Percentiles rank a stretch among this genome's conserved stretches.
These are phyloP conservation scores for Suhomyces emberorum DNA, from an alignment of 805 yeast species.

Conservation along the genomic window DNA sequence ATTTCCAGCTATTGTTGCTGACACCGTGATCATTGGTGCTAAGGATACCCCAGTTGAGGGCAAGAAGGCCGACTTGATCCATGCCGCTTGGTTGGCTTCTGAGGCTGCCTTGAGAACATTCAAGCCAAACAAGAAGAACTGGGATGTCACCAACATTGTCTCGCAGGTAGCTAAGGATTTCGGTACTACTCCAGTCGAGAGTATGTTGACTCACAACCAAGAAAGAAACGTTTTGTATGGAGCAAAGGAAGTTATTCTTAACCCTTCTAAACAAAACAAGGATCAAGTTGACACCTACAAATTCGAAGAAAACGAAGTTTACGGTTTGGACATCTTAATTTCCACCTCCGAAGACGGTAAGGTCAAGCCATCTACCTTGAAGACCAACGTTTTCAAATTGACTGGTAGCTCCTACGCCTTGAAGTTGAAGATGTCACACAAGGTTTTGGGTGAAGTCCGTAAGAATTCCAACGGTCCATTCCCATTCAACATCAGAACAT, in stretches of 20 bases:
- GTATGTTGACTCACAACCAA: conserved; percentile 74
- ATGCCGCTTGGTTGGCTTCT: conserved; percentile 73
- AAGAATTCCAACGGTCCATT: conserved; percentile 56
- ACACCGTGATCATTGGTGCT: conserved; percentile 61
- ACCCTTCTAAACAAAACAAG: conserved; percentile 68
- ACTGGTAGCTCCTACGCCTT: conserved; percentile 66
- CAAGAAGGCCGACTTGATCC: conserved; percentile 60
- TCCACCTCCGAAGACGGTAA: conserved; percentile 65
- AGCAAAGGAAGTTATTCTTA: conserved; percentile 70
- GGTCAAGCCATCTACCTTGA: conserved; percentile 54
- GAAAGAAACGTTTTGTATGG: conserved; percentile 66
- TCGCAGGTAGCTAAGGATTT: conserved; percentile 57
- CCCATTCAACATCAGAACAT: conserved; percentile 65
- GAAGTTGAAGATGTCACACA: conserved; percentile 68
- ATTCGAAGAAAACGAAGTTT: conserved; percentile 74
- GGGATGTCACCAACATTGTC: conserved; percentile 70
- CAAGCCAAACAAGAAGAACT: conserved; percentile 65
- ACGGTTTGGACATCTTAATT: conserved; percentile 69
- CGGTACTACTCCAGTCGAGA: conserved; percentile 63
- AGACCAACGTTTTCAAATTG: conserved; percentile 69
- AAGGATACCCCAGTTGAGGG: conserved; percentile 45
- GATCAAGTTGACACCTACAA: conserved; percentile 58
- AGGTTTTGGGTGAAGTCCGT: conserved; percentile 64
- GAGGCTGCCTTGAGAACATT: conserved; percentile 74
- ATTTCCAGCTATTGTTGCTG: conserved; percentile 66